Percentiles rank a stretch among this genome's conserved stretches.
Conservation (phyloP, 75 land plant species). For the Sequoiadendron giganteum region DNA sequence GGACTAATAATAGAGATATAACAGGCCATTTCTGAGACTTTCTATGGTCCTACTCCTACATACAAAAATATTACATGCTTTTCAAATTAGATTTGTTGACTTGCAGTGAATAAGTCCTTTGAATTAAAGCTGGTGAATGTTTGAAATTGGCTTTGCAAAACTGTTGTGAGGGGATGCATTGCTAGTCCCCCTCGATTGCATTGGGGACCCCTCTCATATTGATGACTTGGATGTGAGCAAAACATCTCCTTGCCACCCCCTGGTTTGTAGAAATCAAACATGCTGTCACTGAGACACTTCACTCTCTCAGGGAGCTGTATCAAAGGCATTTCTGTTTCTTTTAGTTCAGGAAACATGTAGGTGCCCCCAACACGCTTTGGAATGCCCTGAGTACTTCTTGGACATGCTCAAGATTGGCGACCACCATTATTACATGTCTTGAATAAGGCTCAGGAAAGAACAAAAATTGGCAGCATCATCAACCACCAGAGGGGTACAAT, state of each 20-base stretch:
- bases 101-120: no score
- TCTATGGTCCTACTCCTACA: no score
- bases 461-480: no score
- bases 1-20: background rate
- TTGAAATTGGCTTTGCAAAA: background rate
- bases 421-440: background rate
- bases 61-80: background rate
- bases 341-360: background rate
- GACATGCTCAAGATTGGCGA: background rate
- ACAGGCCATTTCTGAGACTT: background rate
- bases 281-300: background rate
- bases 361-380: background rate
- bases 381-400: background rate
- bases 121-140: background rate
- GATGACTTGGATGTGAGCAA: background rate
- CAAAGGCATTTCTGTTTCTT: background rate
- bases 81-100: background rate
- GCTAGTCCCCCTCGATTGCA: background rate
- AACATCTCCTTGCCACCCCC: background rate
- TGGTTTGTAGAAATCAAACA: no score
- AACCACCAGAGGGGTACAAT: no score
- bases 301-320: background rate
- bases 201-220: background rate
- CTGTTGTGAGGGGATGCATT: background rate
- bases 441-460: no score